A percentile compares a stretch with the other conserved stretches of the same genome.
Evolutionary conservation across 2,329 filamentous ascomycete species (phyloP).

Genomic region (Xylariales sp.): DNA sequence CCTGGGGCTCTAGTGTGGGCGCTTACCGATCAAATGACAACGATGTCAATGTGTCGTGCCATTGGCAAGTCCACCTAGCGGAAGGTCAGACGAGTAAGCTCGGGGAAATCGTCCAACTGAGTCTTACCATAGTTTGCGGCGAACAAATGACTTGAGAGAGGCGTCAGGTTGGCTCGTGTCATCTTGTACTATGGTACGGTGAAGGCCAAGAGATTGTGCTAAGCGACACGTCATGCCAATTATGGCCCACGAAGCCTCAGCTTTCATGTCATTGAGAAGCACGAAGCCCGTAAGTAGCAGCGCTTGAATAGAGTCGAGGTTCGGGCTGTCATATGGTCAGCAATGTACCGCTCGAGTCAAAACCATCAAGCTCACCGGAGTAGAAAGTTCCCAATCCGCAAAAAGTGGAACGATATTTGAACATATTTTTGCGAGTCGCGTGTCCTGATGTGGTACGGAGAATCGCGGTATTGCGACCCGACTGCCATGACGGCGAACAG

Average conservation of each 20-base stretch:
- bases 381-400: slow-evolving; percentile 72
- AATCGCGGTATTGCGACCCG: slow-evolving; percentile 74
- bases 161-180: slow-evolving; percentile 58
- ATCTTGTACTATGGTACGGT: slow-evolving; percentile 61
- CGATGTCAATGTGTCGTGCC: slow-evolving; percentile 75
- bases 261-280: slow-evolving; percentile 76
- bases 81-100: slow-evolving; percentile 11
- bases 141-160: slow-evolving; percentile 64
- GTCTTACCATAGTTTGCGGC: slow-evolving; percentile 65
- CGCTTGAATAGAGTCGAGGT: slow-evolving; percentile 74
- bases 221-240: slow-evolving; percentile 72
- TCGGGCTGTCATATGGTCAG: slow-evolving; percentile 58
- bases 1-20: not conserved
- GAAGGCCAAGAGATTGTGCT: slow-evolving; percentile 73
- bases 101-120: slow-evolving; percentile 23
- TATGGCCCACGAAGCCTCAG: slow-evolving; percentile 74
- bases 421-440: slow-evolving; percentile 70
- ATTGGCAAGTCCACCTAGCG: slow-evolving; percentile 69
- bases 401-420: slow-evolving; percentile 73
- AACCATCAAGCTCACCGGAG: slow-evolving; percentile 58
- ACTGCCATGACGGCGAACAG: slow-evolving; percentile 74
- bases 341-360: too few relatives aligned
- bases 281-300: slow-evolving; percentile 72
- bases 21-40: slow-evolving; percentile 72
- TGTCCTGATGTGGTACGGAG: slow-evolving; percentile 70